Percentiles rank a stretch among this genome's conserved stretches.
Conservation (phyloP, 306 rosid species). For the Prunus mume region DNA sequence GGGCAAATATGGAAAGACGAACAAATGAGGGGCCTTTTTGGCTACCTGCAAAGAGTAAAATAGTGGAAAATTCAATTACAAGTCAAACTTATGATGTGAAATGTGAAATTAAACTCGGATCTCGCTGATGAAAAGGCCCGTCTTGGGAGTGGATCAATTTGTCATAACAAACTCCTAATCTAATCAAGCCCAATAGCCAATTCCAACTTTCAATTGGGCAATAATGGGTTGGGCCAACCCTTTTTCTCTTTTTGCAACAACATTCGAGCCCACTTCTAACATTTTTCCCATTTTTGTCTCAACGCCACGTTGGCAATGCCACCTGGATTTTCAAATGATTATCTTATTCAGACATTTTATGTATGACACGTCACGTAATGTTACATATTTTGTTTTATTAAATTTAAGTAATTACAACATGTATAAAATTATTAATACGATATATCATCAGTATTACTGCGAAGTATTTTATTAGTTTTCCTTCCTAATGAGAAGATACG, state of each 20-base stretch:
- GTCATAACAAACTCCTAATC: not conserved
- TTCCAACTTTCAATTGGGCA: not conserved
- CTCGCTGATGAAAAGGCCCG: not conserved
- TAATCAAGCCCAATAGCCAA: not conserved
- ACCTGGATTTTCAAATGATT: too few species aligned
- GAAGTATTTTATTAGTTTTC: too few species aligned
- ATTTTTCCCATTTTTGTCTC: too few species aligned
- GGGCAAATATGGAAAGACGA: constrained; percentile 35
- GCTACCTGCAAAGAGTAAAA: not conserved
- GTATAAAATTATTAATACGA: too few species aligned
- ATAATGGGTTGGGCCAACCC: not conserved
- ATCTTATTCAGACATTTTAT: too few species aligned
- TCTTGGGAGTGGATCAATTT: not conserved
- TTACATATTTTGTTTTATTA: too few species aligned
- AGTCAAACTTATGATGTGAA: not conserved
- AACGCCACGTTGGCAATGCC: too few species aligned
- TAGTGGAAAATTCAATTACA: not conserved
- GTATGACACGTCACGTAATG: too few species aligned
- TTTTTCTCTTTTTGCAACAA: not conserved
- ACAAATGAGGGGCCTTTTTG: not conserved
- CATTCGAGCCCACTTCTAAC: too few species aligned
- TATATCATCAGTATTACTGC: too few species aligned
- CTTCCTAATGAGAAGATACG: too few species aligned
- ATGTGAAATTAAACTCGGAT: not conserved
- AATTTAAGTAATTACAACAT: too few species aligned